Conservation (phyloP, 345 rosid genomes). For the Microcos paniculata region DNA sequence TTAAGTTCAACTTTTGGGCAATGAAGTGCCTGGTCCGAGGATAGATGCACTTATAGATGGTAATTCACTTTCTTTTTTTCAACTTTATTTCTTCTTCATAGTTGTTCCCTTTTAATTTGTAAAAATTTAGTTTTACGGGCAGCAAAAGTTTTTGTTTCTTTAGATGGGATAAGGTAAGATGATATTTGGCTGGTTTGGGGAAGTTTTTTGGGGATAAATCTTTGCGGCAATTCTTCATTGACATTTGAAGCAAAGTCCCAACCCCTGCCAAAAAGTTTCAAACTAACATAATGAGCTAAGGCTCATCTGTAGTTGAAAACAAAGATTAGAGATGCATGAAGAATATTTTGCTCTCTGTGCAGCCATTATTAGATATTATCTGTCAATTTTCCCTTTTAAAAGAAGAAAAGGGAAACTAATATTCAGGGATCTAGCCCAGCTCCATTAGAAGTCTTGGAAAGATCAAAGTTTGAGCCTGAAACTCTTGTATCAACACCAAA, state of each 20-base stretch:
- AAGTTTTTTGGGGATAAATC: slow-evolving; percentile 2
- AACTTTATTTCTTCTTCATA: not conserved
- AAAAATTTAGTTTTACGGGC: not conserved
- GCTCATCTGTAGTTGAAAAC: not conserved
- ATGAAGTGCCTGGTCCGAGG: too few relatives aligned
- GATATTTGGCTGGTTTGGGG: not conserved
- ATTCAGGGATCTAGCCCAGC: too few relatives aligned
- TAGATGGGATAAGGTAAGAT: not conserved
- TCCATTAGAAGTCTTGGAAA: too few relatives aligned
- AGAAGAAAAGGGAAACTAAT: too few relatives aligned
- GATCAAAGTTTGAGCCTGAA: too few relatives aligned
- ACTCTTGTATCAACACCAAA: too few relatives aligned
- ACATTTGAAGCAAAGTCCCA: not conserved
- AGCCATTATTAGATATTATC: not conserved
- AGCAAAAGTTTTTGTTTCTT: not conserved
- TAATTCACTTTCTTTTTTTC: too few relatives aligned
- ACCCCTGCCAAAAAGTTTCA: not conserved
- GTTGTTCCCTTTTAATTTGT: not conserved
- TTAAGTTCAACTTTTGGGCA: not conserved
- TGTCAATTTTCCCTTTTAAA: too few relatives aligned
- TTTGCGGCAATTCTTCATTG: not conserved
- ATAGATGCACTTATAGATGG: not conserved
- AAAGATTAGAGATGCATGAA: not conserved
- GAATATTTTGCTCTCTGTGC: not conserved
- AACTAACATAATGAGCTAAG: not conserved